Percentiles rank a stretch among this genome's conserved stretches.
Conservation (phyloP, 2,329 filamentous ascomycete genomes). For the Ciborinia camelliae region DNA sequence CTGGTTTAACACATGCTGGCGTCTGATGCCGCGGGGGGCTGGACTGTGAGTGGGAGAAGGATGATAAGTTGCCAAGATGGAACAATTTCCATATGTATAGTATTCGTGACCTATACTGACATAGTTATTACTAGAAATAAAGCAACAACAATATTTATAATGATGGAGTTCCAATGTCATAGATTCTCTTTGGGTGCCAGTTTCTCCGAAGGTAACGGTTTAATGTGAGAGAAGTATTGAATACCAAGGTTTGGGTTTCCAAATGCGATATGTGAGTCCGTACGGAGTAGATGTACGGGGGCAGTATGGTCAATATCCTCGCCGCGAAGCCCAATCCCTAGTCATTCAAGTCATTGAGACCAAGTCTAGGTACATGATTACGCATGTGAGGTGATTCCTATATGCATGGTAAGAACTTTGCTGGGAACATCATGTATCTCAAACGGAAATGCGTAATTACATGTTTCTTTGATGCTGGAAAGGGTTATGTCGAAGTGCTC, state of each 20-base stretch:
- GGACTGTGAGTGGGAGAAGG: not conserved
- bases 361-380: not conserved
- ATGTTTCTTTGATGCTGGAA: not conserved
- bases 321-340: not conserved
- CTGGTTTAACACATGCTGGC: not conserved
- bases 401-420: not conserved
- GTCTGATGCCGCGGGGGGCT: not conserved
- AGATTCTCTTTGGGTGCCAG: not conserved
- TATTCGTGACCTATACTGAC: not conserved
- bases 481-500: not conserved
- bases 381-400: not conserved
- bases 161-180: not conserved
- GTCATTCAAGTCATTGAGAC: not conserved
- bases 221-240: not conserved
- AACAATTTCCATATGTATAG: not conserved
- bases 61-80: not conserved
- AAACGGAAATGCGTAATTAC: not conserved
- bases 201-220: not conserved
- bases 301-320: not conserved
- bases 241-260: too few relatives aligned
- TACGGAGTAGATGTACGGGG: too few relatives aligned
- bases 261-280: not conserved
- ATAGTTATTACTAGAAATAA: not conserved
- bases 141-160: not conserved
- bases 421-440: not conserved